A percentile compares a stretch with the other conserved stretches of the same genome.
Conservation (phyloP, 495 filamentous ascomycete species). For the Penicillium egyptiacum region DNA sequence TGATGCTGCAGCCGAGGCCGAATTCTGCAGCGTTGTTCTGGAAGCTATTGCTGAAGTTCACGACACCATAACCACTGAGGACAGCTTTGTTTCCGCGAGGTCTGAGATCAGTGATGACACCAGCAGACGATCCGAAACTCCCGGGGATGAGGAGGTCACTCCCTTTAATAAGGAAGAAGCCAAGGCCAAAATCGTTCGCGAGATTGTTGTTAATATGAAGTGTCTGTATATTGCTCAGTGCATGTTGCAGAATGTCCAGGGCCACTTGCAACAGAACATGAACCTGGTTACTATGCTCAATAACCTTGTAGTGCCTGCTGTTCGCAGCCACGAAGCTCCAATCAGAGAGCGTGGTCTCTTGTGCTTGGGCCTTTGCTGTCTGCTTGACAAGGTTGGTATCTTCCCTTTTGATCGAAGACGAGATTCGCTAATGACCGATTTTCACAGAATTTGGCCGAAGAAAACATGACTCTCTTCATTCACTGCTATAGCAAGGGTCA, state of each 20-base stretch:
- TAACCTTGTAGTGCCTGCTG: constrained; percentile 92
- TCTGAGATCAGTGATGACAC: constrained; percentile 75
- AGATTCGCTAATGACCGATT: constrained; percentile 14
- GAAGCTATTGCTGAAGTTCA: constrained; percentile 96
- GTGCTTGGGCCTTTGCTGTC: constrained; percentile 85
- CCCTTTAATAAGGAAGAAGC: constrained; percentile 68
- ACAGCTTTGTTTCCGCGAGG: constrained; percentile 87
- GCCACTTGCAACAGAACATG: constrained; percentile 79
- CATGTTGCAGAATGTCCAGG: constrained; percentile 89
- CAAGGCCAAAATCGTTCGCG: constrained; percentile 76
- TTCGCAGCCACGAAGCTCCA: constrained; percentile 87
- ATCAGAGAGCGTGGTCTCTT: constrained; percentile 87
- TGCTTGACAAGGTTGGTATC: constrained; percentile 73
- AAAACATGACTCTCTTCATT: constrained; percentile 91
- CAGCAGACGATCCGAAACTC: constrained; percentile 43
- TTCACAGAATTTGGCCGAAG: constrained; percentile 72
- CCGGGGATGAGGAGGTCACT: constrained; percentile 47
- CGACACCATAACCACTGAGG: constrained; percentile 77
- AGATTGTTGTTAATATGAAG: constrained; percentile 97
- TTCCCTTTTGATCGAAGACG: neutral
- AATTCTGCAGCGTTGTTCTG: constrained; percentile 89
- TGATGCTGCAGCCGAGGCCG: constrained; percentile 76
- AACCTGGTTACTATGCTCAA: constrained; percentile 93
- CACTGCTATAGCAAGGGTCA: constrained; percentile 95
- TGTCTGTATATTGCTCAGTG: constrained; percentile 96